Evolutionary conservation across 2,329 filamentous ascomycete genomes (phyloP), one percentile per base, ranked within the genome.

Genomic region (Simplicillium sp.): DNA sequence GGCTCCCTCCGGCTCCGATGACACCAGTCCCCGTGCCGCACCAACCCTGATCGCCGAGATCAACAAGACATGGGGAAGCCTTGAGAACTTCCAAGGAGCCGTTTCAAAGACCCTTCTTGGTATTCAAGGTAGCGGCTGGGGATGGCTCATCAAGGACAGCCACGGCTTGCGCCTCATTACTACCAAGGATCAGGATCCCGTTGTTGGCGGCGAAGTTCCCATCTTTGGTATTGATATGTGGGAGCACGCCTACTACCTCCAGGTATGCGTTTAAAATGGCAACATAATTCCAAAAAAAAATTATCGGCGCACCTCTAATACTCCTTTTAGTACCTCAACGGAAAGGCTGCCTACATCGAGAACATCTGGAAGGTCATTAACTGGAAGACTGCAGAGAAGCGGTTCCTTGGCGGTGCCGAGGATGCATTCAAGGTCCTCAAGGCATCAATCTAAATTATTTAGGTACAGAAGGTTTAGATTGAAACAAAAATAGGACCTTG

Each of bases 191-290:
- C 87, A 94, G 66, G 87, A 94, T 55, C 81, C 82, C 1, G 73
- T 87, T 4, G 73, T 82, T 11, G 52, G 68, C 13, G 71, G 75
- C 4, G 75, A 80, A 48, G 71, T 77, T n/a, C 82, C 82, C 8
- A 65, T 94, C 15, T 70, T 88, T 34, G 87, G 86, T 0, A 71
- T 94, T 2, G 87, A 94, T 58, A 90, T 94, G 77, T 94, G 87
- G 87, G 87, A 94, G 66, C 87, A 94, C 66, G 87, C 87, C 1
- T 94, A 94, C 58, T 94, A 94, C 56, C 65, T 94, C 14, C 86
- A 87, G 70, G 78, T 81, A 46, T 48, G 65, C 28, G 12, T 31
- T 34, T 15, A 18, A 39, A 16, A 29, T 8, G 7, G 40, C 31
- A 13, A n/a, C 3, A 14, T n/a, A 18, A 16, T 3, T n/a, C n/a